Percentiles rank a stretch among this genome's conserved stretches.
Evolutionary conservation across 2,329 filamentous ascomycete species (phyloP).

Genomic region (Talaromyces sp.): DNA sequence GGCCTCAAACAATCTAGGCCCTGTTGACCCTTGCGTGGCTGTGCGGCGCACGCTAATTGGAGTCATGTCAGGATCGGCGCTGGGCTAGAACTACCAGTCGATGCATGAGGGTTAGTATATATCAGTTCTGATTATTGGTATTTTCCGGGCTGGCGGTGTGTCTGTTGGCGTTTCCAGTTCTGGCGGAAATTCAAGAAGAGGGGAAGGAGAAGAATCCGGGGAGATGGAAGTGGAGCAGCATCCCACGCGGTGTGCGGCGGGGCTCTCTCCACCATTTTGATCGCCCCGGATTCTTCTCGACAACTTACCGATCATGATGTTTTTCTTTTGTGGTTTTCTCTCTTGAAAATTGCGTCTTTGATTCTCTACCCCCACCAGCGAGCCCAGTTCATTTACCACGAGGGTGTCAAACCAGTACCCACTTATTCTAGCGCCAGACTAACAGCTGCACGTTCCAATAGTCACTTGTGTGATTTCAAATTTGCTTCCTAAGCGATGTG

Average conservation of each 20-base stretch:
- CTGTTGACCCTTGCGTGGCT: constrained; percentile 12
- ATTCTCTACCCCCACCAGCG: neutral
- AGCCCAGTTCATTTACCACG: neutral
- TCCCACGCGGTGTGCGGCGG: constrained; percentile 13
- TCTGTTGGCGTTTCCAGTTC: neutral
- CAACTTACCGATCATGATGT: neutral
- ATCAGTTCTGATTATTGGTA: neutral
- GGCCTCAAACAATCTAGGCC: constrained; percentile 8
- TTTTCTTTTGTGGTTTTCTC: no score
- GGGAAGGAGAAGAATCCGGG: constrained; percentile 20
- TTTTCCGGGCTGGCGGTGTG: neutral
- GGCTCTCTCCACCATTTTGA: neutral
- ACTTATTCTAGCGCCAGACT: neutral
- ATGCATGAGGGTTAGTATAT: constrained; percentile 3
- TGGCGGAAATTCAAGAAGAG: neutral
- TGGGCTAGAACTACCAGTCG: constrained; percentile 8
- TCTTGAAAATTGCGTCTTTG: neutral
- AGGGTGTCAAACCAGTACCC: neutral
- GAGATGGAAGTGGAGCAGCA: constrained; percentile 7
- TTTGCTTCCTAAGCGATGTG: constrained; percentile 8
- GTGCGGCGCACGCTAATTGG: constrained; percentile 14
- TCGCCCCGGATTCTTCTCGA: neutral
- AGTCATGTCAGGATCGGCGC: constrained; percentile 16
- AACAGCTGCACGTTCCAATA: neutral
- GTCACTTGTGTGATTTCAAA: constrained; percentile 5